Base-by-base conservation (phyloP, 257 asterid genomes). In the Solanum lycopersicoides region DNA sequence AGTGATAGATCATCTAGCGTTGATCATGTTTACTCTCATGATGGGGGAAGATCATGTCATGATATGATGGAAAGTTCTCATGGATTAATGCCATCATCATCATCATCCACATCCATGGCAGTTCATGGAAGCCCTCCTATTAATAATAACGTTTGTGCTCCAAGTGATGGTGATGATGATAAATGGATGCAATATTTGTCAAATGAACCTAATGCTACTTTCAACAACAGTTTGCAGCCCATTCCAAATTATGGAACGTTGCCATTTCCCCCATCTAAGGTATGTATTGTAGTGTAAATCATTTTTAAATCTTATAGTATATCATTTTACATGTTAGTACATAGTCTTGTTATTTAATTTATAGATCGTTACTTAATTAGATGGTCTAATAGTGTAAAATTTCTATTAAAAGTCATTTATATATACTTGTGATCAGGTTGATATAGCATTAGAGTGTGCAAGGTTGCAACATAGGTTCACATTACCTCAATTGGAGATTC, bases 361-460 rank as follows among this genome's bases (percentile, higher is more conserved):
- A 50, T 53, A 53, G 23, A 53, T 53, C 23, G 60, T 16, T 53
- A 53, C 23, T 53, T 53, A 28, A 28, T 28, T 28, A 53, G 63
- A 53, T 53, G 63, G 10, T 16, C 0, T 6, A 0, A 53, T 53
- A 53, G 63, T 53, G 63, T 16, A 53, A 56, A 56, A 56, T 56
- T 18, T 56, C n/a, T 18, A 18, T 6, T 53, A 18, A 56, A 53
- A 28, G 30, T 28, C 30, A n/a, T n/a, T n/a, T n/a, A n/a, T 35
- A 35, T 35, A 35, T 35, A 80, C 44, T 3, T 30, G 44, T 82
- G 39, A 37, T 82, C 89, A 97, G 99, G 99, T 94, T 71, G 96
- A 95, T 89, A 87, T 95, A 89, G 98, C 98, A 56, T 59, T 97
- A 89, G 98, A 97, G 87, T 96, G 99, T 90, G 98, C 99, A 63